These are phyloP conservation scores for Discostella stelligeroides DNA, from an alignment of 108 stramenopile species.

Conservation along the genomic window DNA sequence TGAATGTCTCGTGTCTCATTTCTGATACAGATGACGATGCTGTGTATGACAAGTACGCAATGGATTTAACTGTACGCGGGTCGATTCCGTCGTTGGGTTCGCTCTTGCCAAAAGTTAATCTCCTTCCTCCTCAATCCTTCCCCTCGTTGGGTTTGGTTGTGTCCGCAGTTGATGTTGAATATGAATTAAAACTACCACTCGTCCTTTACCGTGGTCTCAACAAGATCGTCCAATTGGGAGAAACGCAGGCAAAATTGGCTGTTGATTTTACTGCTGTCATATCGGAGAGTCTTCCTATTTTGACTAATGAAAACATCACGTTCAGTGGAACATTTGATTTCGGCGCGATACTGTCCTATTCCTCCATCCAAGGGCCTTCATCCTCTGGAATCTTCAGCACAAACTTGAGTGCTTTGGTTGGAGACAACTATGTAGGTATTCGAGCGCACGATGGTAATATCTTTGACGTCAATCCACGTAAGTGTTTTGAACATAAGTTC, in stretches of 20 bases:
- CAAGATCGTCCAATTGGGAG: constrained; percentile 1
- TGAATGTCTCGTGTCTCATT: constrained; percentile 15
- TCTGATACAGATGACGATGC: background rate
- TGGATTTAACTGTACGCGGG: constrained; percentile 2
- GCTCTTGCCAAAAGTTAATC: background rate
- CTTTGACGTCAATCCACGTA: constrained; percentile 33
- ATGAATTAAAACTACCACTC: constrained; percentile 1
- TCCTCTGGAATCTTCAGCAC: background rate
- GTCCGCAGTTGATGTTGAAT: background rate
- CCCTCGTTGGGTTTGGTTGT: background rate
- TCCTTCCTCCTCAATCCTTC: constrained; percentile 1
- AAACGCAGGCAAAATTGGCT: constrained; percentile 5
- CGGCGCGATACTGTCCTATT: background rate
- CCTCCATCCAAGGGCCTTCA: background rate
- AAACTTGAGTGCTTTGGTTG: background rate
- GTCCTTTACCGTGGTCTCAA: constrained; percentile 3
- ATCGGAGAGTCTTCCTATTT: constrained; percentile 9
- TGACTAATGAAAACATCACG: background rate
- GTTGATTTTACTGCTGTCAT: background rate
- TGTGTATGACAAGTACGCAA: background rate
- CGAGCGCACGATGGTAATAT: constrained; percentile 26
- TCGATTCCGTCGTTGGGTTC: background rate
- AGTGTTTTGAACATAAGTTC: background rate
- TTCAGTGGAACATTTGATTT: constrained; percentile 6
- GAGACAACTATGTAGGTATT: constrained; percentile 9